phyloP scores from a whole-genome alignment of 768 basidiomycete genomes.

The Lactifluus rugatus region DNA sequence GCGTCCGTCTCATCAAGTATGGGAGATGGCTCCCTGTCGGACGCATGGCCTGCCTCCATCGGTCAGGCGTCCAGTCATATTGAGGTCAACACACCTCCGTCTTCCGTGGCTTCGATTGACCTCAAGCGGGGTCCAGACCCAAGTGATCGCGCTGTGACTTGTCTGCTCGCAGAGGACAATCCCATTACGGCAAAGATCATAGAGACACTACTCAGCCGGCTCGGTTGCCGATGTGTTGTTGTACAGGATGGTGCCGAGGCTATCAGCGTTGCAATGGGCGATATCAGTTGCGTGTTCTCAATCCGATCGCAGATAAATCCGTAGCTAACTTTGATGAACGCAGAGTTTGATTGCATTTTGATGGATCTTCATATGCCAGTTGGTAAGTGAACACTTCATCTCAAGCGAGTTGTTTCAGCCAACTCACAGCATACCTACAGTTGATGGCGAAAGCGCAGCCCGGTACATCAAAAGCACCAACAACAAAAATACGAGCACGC shows the following conservation, averaged over 20 bases:
- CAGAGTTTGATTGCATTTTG: conserved; percentile 92
- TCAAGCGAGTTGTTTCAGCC: not conserved
- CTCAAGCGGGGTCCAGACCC: conserved; percentile 66
- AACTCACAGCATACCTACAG: conserved; percentile 29
- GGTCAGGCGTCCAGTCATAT: conserved; percentile 45
- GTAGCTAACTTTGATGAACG: not conserved
- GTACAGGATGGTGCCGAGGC: conserved; percentile 96
- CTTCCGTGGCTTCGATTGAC: conserved; percentile 80
- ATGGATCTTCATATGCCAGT: conserved; percentile 96
- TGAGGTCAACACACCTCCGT: conserved; percentile 60
- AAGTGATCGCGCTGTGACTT: conserved; percentile 85
- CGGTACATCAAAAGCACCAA: conserved; percentile 96
- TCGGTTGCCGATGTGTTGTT: conserved; percentile 92
- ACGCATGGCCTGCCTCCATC: conserved; percentile 54
- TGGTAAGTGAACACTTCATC: conserved; percentile 40
- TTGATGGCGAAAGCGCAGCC: conserved; percentile 94
- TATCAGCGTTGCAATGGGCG: conserved; percentile 93
- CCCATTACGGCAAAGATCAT: conserved; percentile 97
- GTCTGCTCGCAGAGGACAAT: conserved; percentile 92
- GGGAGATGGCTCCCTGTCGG: conserved; percentile 71
- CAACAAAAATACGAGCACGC: conserved; percentile 88
- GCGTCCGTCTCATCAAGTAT: conserved; percentile 72
- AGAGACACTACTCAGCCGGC: conserved; percentile 84
- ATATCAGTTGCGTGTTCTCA: conserved; percentile 56
- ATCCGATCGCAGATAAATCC: conserved; percentile 20